Evolutionary conservation across 176 grass and related monocot species (phyloP), one percentile per base, ranked within the genome.

Genomic region (Avena atlantica): DNA sequence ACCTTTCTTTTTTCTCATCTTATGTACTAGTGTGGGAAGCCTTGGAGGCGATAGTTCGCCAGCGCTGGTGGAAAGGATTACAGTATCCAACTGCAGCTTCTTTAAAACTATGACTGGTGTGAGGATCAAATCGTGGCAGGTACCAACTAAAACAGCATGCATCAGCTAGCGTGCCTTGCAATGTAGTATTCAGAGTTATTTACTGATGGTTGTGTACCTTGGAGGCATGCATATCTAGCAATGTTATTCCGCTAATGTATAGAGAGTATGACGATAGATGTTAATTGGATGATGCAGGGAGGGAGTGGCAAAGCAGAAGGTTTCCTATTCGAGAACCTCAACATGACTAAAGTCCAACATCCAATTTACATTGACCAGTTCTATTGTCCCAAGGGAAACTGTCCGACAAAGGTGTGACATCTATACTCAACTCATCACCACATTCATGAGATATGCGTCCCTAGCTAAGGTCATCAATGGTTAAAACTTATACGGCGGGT

Each of bases 91-190:
- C 23, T 95, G 87, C 49, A 86, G 5, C 19, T 87, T 97, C 78
- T 70, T 67, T 78, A 47, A 72, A 44, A 88, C 95, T 17, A 50
- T 60, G 47, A 92, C 29, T 49, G 92, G 95, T 40, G 87, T 85
- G 25, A 85, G 92, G 80, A 97, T 97, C 70, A 94, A 97, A 89
- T 89, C 92, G 62, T 94, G 88, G 92, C 88, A 90, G 90, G 95
- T 97, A 71, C 79, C 9, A 71, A 71, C 16, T 7, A 11, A 78
- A 29, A 25, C 45, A 9, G 45, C 44, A 49, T 62, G 45, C 44
- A 37, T 62, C 40, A 25, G n/a, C n/a, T n/a, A n/a, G 36, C 55
- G 59, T 19, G 74, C 12, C 16, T 65, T 40, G 20, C 12, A 59
- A 56, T 34, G 31, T 34, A 31, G 42, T 7, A 25, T 37, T 87